These are phyloP conservation scores for Podaxis rugospora DNA, from an alignment of 768 basidiomycete species.

Conservation along the genomic window DNA sequence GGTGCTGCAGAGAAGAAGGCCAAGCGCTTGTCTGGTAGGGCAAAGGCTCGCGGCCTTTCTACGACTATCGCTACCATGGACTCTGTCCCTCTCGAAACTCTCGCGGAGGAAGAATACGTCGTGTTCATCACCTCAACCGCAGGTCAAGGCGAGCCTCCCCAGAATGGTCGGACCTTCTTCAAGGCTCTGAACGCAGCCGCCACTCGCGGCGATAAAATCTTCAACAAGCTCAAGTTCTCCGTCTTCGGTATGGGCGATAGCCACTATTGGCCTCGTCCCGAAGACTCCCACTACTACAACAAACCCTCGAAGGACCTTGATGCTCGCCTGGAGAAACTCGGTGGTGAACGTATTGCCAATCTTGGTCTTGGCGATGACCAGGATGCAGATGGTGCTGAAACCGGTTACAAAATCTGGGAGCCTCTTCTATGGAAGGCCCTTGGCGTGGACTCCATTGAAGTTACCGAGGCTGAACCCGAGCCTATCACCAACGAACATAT, in stretches of 20 bases:
- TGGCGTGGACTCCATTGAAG: constrained; percentile 85
- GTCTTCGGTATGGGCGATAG: constrained; percentile 98
- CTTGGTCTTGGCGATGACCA: constrained; percentile 95
- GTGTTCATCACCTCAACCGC: constrained; percentile 89
- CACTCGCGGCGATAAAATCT: constrained; percentile 50
- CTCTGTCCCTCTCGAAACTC: constrained; percentile 68
- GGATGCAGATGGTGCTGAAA: constrained; percentile 93
- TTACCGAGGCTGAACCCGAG: constrained; percentile 91
- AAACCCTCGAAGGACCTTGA: constrained; percentile 92
- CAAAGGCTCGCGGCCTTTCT: constrained; percentile 79
- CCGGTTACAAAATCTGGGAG: constrained; percentile 97
- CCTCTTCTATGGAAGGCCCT: constrained; percentile 89
- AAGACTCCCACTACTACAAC: constrained; percentile 99
- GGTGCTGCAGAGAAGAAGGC: constrained; percentile 96
- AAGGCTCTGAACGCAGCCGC: constrained; percentile 75
- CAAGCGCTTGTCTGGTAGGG: constrained; percentile 79
- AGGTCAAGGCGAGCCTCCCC: constrained; percentile 96
- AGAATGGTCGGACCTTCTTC: constrained; percentile 89
- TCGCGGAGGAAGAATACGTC: constrained; percentile 74
- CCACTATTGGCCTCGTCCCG: constrained; percentile 97
- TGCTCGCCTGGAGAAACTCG: constrained; percentile 70
- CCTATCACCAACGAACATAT: constrained; percentile 99
- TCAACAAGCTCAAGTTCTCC: constrained; percentile 65
- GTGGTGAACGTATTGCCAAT: constrained; percentile 67
- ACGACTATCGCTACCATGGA: constrained; percentile 77